Base-by-base conservation (phyloP, 148 eudicot genomes). In the Vaccinium corymbosum region DNA sequence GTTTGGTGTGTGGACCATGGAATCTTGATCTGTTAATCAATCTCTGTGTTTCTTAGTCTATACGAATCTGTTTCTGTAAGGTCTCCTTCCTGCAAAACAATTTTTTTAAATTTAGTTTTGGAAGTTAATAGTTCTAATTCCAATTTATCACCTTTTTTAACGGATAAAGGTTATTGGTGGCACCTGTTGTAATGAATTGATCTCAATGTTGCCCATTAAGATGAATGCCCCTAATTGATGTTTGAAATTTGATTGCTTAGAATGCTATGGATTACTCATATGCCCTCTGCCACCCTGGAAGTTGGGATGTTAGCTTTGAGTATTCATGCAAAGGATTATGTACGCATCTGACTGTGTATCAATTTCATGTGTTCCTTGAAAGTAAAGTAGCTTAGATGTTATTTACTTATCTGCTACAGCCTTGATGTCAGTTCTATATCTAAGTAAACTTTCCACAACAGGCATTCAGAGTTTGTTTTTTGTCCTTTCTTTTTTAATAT, bases 381-480 rank as follows among this genome's bases (percentile, higher is more conserved):
- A n/a, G 68, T 17, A 76, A 50, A 79, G 12, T 32, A 79, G 68
- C 52, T 29, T 80, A 57, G 49, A 6, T 38, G 72, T 20, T n/a
- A 55, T 78, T 29, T 53, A 66, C 22, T 59, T 80, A 32, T 59
- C 52, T 80, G 14, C 72, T 56, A 78, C 42, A 52, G 38, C 80
- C 19, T 55, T 7, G 49, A 27, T 79, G 14, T 38, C 82, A 10
- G 15, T 80, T 62, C 32, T 27, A 20, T 80, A 50, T 20, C 3
- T 76, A 76, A 76, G 50, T 50, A 50, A 76, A 11, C 22, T 76
- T 48, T 10, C 17, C 16, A 56, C 16, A 61, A 27, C 13, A 48
- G 83, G 29, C 13, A 74, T 49, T 59, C n/a, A 72, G 1, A 46
- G 78, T 25, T 22, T 59, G 73, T 70, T 13, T 22, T 83, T 57